Base-by-base conservation (phyloP, 768 basidiomycete species). In the Gymnopilus junonius region DNA sequence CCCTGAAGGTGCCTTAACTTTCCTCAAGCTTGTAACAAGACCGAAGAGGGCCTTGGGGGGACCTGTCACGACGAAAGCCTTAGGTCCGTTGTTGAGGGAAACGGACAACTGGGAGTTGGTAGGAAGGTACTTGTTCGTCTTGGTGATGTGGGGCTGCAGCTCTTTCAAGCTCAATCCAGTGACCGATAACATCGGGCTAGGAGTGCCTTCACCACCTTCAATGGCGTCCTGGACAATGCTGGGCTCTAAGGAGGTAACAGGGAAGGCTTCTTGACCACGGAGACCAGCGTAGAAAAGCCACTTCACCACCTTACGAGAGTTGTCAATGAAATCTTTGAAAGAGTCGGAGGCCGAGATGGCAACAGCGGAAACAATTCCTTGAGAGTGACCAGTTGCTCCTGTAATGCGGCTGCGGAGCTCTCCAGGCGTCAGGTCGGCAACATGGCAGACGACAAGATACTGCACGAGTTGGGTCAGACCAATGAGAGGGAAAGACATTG, bases 321-420 rank as follows among this genome's bases (percentile, higher is more conserved):
- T 97, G 61, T 77, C 77, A 59, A 84, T 79, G 76, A 94, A 93
- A 3, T 90, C 88, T 50, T 90, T 89, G 64, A 89, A 87, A 25
- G 88, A 87, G 17, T 82, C 82, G 4, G 95, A 94, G 4, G 93
- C 87, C 7, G 96, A 85, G 70, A 98, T 87, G 39, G 86, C 89
- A 56, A 96, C 86, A n/a, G 97, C 97, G 12, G 96, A 94, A 51
- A 97, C 89, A 69, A 99, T 88, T 67, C 97, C 97, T 76, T 99
- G 97, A 2, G 96, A 98, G 78, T 99, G 97, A 32, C 97, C 97
- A 15, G 97, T 99, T 2, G 95, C 87, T 34, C 97, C 97, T 10
- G 86, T 82, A 58, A 99, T 83, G 48, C 85, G 85, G 48, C 82
- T 77, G 39, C 92, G 87, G 74, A 97, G 83, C 70, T 96, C 87